These are phyloP conservation scores for Yamadazyma paraphyllophila DNA, from an alignment of 805 yeast genomes.

Conservation along the genomic window DNA sequence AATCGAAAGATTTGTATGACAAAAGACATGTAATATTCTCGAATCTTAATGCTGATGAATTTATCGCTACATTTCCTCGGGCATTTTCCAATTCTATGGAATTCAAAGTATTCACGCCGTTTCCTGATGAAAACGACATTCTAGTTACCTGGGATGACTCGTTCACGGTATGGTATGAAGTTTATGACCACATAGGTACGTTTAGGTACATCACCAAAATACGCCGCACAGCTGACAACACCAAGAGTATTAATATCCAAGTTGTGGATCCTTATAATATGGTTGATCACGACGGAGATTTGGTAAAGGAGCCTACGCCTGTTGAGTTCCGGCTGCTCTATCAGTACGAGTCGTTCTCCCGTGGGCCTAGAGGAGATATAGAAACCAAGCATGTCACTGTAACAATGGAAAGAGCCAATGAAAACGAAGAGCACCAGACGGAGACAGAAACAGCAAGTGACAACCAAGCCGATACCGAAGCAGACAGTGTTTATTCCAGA, in stretches of 20 bases:
- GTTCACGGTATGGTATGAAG: conserved; percentile 36
- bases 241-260: conserved; percentile 12
- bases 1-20: conserved; percentile 8
- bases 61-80: conserved; percentile 16
- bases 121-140: conserved; percentile 3
- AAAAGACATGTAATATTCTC: conserved; percentile 10
- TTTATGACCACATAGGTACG: conserved; percentile 33
- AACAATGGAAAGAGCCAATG: too few relatives aligned
- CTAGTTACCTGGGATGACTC: conserved; percentile 27
- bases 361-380: background rate
- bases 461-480: too few relatives aligned
- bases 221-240: conserved; percentile 20
- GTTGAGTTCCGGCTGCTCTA: background rate
- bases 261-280: conserved; percentile 31
- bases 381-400: too few relatives aligned
- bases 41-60: conserved; percentile 5
- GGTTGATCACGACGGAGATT: conserved; percentile 31
- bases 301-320: conserved; percentile 14
- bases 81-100: conserved; percentile 23
- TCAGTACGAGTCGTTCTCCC: conserved; percentile 3
- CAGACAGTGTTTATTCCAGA: too few relatives aligned
- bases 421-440: too few relatives aligned
- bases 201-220: conserved; percentile 26
- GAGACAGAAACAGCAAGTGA: too few relatives aligned
- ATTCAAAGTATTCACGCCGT: conserved; percentile 24